Evolutionary conservation across 768 basidiomycete genomes (phyloP), one percentile per base, ranked within the genome.

Genomic region (Kwoniella sp.): DNA sequence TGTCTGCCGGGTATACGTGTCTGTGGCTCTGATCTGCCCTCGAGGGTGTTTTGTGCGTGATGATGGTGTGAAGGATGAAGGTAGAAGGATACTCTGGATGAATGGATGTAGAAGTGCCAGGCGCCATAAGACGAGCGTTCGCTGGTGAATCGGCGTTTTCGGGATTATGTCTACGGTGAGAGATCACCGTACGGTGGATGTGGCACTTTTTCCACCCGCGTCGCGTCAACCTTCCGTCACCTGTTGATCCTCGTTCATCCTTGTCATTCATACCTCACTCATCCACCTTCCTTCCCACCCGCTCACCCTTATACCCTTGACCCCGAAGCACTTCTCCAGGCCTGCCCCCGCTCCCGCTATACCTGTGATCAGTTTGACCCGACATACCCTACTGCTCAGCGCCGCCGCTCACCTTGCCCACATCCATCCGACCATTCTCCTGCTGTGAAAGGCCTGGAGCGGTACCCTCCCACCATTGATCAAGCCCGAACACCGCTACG

Each of bases 1-100:
- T 41, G 63, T 46, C 40, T 52, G 40, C 22, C 25, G 53, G 38
- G 25, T 34, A 39, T 51, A 20, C 10, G n/a, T 33, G 11, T 27
- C 38, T 22, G 9, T 41, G 48, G 31, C 48, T 34, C n/a, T 43
- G 17, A 31, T 40, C 32, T 49, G 47, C 9, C 7, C 32, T 49
- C 31, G 20, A 36, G 12, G 20, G 9, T 2, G 5, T 33, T n/a
- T 34, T 48, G 33, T 28, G 29, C 3, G 8, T 45, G 34, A 39
- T 27, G 28, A 28, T 28, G 8, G 50, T 10, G 26, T 23, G 5
- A 25, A 25, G 29, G n/a, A 22, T 25, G 36, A n/a, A 26, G 25
- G 19, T 11, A 29, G 19, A 50, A 12, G 19, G 23, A 41, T 5
- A 31, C 14, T 9, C 32, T 38, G 3, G 25, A 26, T 36, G 19